phyloP scores from a whole-genome alignment of 2,329 filamentous ascomycete genomes.

The Penicillium aurantiogriseum region DNA sequence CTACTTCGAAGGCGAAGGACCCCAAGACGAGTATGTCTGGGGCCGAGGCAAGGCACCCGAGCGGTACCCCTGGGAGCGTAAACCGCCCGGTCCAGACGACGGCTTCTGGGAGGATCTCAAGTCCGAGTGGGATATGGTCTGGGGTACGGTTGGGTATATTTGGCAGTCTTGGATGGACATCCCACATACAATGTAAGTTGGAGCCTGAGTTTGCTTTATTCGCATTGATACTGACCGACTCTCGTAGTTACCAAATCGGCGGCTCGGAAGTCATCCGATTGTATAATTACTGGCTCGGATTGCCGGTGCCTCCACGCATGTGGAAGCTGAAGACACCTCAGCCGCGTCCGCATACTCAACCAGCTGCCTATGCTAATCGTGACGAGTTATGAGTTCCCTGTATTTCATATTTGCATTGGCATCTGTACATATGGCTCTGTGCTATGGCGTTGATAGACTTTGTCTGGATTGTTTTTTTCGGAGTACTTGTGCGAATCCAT shows the following conservation, averaged over 20 bases:
- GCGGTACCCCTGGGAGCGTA: conserved; percentile 34
- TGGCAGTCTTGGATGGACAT: conserved; percentile 67
- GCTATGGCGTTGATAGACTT: conserved; percentile 16
- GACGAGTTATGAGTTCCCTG: conserved; percentile 43
- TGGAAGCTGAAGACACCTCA: conserved; percentile 55
- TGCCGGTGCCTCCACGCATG: conserved; percentile 55
- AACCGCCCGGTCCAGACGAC: conserved; percentile 36
- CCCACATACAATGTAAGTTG: conserved; percentile 68
- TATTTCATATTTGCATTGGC: conserved; percentile 14
- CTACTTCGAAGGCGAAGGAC: conserved; percentile 39
- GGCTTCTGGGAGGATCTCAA: conserved; percentile 59
- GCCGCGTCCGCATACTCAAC: neutral
- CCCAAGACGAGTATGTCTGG: conserved; percentile 46
- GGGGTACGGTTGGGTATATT: conserved; percentile 64
- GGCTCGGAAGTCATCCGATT: conserved; percentile 55
- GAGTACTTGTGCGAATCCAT: conserved; percentile 3
- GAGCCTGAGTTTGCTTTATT: neutral
- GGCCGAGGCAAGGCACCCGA: conserved; percentile 30
- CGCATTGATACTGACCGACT: conserved; percentile 9
- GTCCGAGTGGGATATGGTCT: conserved; percentile 64
- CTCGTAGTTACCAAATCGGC: conserved; percentile 50
- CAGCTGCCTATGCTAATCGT: conserved; percentile 9
- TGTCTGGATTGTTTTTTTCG: conserved; percentile 1
- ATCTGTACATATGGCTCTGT: conserved; percentile 19
- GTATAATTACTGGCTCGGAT: conserved; percentile 64